Conservation (phyloP, 495 filamentous ascomycete species). For the Chaetomium cochliodes region DNA sequence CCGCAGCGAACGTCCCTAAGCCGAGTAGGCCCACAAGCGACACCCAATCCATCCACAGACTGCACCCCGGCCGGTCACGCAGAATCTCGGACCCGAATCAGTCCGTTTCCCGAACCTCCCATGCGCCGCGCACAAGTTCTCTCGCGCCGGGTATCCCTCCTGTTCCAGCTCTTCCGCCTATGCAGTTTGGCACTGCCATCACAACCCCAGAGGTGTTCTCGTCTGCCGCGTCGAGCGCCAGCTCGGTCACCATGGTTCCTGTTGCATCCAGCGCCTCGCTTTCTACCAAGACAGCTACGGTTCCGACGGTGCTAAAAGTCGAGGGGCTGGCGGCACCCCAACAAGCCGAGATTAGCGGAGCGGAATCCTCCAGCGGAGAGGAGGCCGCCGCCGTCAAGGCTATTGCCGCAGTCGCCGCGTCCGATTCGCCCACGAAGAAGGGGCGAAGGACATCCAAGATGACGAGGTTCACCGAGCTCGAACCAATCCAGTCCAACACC, state of each 20-base stretch:
- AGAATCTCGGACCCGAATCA: slow-evolving; percentile 30
- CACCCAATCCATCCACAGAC: slow-evolving; percentile 29
- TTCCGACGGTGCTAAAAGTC: not conserved
- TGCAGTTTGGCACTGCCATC: slow-evolving; percentile 28
- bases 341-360: not conserved
- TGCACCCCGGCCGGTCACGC: slow-evolving; percentile 35
- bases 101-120: slow-evolving; percentile 14
- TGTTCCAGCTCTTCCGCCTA: slow-evolving; percentile 30
- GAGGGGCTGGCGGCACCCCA: not conserved
- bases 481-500: slow-evolving; percentile 30
- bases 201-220: slow-evolving; percentile 20
- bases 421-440: slow-evolving; percentile 11
- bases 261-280: slow-evolving; percentile 22
- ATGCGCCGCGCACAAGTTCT: slow-evolving; percentile 14
- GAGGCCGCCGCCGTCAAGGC: not conserved
- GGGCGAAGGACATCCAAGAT: slow-evolving; percentile 21
- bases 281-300: slow-evolving; percentile 10
- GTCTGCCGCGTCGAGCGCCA: slow-evolving; percentile 23
- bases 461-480: slow-evolving; percentile 28
- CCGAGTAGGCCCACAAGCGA: slow-evolving; percentile 23
- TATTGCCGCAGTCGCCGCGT: not conserved
- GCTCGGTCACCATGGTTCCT: slow-evolving; percentile 27
- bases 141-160: slow-evolving; percentile 31
- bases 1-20: not conserved
- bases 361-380: slow-evolving; percentile 9